Base-by-base conservation (phyloP, 495 filamentous ascomycete species). In the Penicillium mononematosum region DNA sequence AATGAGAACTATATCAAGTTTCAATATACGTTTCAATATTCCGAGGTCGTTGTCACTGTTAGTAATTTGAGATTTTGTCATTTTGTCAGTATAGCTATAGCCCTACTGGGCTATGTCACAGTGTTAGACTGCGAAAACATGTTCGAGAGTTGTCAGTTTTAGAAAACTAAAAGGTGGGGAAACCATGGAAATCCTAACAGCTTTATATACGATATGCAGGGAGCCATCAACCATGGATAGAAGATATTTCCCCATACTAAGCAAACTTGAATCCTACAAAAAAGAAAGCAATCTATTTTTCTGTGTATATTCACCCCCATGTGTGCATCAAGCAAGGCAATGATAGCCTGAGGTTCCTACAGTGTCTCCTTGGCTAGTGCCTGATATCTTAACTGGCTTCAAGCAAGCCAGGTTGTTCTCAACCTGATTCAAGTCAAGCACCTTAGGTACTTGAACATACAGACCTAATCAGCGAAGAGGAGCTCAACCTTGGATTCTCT, bases 211-310 rank as follows among this genome's bases (percentile, higher is more conserved):
- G 14, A 36, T 36, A 16, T 4, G 6, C 5, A 6, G 14, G 12
- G 5, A 16, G 14, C 4, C 7, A 38, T n/a, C 16, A 5, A 14
- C 2, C 2, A n/a, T n/a, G 5, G 2, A 8, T 38, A 38, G 5
- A n/a, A n/a, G 34, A 7, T 0, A 2, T 6, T 36, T 36, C 1
- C 0, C 14, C 5, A 36, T 16, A 0, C 1, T 5, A 36, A 36
- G 4, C 1, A 36, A 1, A 0, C 34, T 16, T 36, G 6, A 12
- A 16, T 16, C 5, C 11, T 36, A 36, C 12, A 36, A 9, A 0
- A 36, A 36, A 36, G 0, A 5, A 36, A 1, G 34, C 34, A 36
- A 36, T 25, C 54, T 53, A 64, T 56, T 55, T 29, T 29, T 8
- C 6, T 8, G 5, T 29, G 7, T 29, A 0, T 29, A 8, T 7